phyloP scores from a whole-genome alignment of 2,329 filamentous ascomycete genomes.

The Alternaria arborescens region DNA sequence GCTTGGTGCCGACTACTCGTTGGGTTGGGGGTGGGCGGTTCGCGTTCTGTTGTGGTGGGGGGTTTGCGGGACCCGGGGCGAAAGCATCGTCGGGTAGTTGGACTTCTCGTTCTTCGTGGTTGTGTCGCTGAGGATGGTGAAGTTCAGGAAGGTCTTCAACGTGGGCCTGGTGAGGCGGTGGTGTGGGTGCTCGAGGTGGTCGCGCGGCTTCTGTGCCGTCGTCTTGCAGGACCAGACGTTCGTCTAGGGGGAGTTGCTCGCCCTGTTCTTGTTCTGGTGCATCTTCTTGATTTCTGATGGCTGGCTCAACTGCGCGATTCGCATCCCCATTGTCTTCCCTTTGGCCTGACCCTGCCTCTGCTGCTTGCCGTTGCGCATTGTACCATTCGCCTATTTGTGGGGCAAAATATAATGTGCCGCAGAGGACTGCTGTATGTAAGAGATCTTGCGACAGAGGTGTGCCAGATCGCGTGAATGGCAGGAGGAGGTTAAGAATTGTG shows the following conservation, averaged over 20 bases:
- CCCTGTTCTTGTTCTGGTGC: slow-evolving; percentile 2
- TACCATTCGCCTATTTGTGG: slow-evolving; percentile 57
- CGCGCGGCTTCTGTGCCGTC: slow-evolving; percentile 21
- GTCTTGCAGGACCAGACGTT: slow-evolving; percentile 35
- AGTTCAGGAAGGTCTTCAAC: slow-evolving; percentile 14
- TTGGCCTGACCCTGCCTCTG: slow-evolving; percentile 13
- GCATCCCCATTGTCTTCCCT: not conserved
- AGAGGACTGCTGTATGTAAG: slow-evolving; percentile 55
- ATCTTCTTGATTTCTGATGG: not conserved
- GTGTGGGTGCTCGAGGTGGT: slow-evolving; percentile 37
- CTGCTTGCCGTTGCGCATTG: slow-evolving; percentile 29
- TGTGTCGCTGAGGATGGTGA: not conserved
- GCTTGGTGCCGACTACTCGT: slow-evolving; percentile 57
- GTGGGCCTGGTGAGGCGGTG: slow-evolving; percentile 29
- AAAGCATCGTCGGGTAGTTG: slow-evolving; percentile 23
- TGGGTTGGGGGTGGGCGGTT: slow-evolving; percentile 35
- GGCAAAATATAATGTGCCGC: slow-evolving; percentile 57
- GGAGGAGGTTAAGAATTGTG: slow-evolving; percentile 52
- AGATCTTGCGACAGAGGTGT: slow-evolving; percentile 59
- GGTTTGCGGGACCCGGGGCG: slow-evolving; percentile 45
- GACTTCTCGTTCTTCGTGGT: slow-evolving; percentile 5
- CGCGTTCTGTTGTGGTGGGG: slow-evolving; percentile 19
- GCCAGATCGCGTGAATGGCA: slow-evolving; percentile 58
- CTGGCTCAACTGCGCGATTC: slow-evolving; percentile 1
- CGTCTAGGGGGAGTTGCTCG: slow-evolving; percentile 35